Conservation (phyloP, 177 flowering plant species). For the Vitis hybrid region DNA sequence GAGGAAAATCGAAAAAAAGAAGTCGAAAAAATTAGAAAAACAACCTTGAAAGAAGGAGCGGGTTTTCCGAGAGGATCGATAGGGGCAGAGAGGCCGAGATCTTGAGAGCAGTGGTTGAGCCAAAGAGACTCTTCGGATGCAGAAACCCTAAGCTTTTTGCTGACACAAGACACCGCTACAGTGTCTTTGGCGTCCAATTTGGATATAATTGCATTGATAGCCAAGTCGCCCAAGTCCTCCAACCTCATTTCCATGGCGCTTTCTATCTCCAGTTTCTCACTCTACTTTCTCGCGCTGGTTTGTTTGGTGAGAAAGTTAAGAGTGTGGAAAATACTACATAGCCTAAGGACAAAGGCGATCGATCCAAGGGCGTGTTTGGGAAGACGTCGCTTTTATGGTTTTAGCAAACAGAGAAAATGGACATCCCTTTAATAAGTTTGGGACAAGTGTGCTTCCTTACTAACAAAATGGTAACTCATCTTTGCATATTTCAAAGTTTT, state of each 20-base stretch:
- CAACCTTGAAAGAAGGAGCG: conserved; percentile 75
- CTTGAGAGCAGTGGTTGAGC: conserved; percentile 49
- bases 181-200: conserved; percentile 47
- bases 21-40: no score
- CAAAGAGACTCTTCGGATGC: conserved; percentile 74
- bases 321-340: no score
- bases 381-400: no score
- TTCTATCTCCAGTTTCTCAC: conserved; percentile 2
- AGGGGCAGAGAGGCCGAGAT: conserved; percentile 56
- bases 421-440: no score
- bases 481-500: no score
- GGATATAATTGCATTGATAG: conserved; percentile 40
- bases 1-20: no score
- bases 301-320: neutral
- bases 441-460: no score
- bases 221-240: conserved; percentile 55
- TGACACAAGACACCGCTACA: conserved; percentile 52
- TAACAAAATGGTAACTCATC: no score
- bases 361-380: no score
- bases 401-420: no score
- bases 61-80: conserved; percentile 58
- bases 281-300: neutral
- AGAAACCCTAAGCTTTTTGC: conserved; percentile 33
- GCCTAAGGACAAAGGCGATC: no score
- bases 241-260: conserved; percentile 31